A percentile compares a stretch with the other conserved stretches of the same genome.
phyloP scores from a whole-genome alignment of 306 rosid species.

The Citrullus mucosospermus region DNA sequence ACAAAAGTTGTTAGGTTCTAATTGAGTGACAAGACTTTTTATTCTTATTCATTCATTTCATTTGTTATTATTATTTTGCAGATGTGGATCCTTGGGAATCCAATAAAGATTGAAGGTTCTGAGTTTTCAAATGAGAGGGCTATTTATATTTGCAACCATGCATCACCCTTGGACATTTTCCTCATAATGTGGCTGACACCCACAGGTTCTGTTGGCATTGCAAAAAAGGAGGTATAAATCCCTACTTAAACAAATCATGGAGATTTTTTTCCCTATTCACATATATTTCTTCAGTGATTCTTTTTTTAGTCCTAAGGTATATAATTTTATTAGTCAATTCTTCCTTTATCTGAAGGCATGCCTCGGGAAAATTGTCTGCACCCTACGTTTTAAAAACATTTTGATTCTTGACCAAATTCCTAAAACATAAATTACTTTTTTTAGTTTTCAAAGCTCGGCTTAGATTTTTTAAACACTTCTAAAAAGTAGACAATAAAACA shows the following conservation, averaged over 20 bases:
- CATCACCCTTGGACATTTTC: constrained; percentile 50
- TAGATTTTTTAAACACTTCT: too few species aligned
- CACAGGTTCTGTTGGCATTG: constrained; percentile 50
- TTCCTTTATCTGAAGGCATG: not conserved
- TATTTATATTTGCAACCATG: constrained; percentile 52
- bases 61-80: constrained; percentile 13
- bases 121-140: constrained; percentile 38
- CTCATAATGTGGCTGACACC: constrained; percentile 55
- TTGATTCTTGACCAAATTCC: too few species aligned
- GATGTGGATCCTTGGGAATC: constrained; percentile 66
- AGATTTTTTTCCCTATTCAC: not conserved
- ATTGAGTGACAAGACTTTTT: constrained; percentile 7
- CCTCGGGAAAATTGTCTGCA: not conserved
- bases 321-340: not conserved
- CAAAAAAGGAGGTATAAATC: constrained; percentile 42
- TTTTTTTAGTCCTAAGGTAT: not conserved
- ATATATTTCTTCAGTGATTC: not conserved
- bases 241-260: not conserved
- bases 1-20: not conserved
- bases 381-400: not conserved
- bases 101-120: constrained; percentile 43
- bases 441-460: too few species aligned
- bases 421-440: too few species aligned
- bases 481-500: too few species aligned
- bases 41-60: not conserved